phyloP scores from a whole-genome alignment of 257 asterid species.

The Nicotiana tomentosiformis region DNA sequence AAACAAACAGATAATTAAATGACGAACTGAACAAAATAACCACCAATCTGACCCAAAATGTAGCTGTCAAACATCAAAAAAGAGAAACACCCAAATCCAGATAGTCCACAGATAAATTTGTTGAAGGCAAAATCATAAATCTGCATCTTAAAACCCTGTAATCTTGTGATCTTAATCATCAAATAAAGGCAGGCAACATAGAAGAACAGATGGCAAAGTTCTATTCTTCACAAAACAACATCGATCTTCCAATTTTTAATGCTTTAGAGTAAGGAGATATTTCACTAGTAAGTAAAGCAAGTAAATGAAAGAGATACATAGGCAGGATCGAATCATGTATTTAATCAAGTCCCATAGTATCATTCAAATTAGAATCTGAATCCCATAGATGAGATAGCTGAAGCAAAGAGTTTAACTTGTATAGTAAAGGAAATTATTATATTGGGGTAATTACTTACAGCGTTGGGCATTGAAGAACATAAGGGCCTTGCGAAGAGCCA shows the following conservation, averaged over 20 bases:
- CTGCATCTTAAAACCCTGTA: not conserved
- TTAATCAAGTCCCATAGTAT: too few species aligned
- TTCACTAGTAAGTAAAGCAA: too few species aligned
- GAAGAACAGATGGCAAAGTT: too few species aligned
- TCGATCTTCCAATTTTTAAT: not conserved
- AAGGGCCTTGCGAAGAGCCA: conserved; percentile 78
- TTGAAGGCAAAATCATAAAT: not conserved
- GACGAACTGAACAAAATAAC: not conserved
- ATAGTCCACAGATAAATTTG: not conserved
- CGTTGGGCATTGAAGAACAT: conserved; percentile 95
- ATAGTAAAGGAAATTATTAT: too few species aligned
- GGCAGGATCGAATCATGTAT: too few species aligned
- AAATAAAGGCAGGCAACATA: not conserved
- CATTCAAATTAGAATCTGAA: too few species aligned
- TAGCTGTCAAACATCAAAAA: not conserved
- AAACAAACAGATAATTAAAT: conserved; percentile 12
- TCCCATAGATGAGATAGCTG: too few species aligned
- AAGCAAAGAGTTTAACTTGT: too few species aligned
- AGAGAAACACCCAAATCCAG: not conserved
- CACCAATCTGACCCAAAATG: not conserved
- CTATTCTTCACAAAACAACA: not conserved
- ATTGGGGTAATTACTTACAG: conserved; percentile 42
- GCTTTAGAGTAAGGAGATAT: too few species aligned
- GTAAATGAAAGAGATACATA: too few species aligned
- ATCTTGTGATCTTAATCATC: not conserved